Conservation (phyloP, 2,329 filamentous ascomycete genomes). For the Aureobasidium sp. region DNA sequence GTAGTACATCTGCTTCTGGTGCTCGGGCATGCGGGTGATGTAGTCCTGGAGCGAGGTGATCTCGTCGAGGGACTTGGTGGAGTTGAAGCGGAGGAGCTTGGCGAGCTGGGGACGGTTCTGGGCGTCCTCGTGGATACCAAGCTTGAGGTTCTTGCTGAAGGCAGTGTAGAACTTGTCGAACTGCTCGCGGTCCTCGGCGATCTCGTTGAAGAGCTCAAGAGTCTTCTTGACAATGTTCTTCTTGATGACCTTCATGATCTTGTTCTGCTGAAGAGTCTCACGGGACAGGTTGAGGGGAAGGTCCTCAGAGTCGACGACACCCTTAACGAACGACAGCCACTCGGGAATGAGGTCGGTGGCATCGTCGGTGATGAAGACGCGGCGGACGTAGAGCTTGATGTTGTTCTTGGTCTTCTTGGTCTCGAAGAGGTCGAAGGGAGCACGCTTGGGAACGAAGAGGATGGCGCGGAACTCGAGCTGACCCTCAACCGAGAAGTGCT, state of each 20-base stretch:
- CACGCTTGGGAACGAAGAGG: slow-evolving; percentile 98
- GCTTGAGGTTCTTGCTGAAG: slow-evolving; percentile 99
- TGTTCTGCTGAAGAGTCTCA: slow-evolving; percentile 99
- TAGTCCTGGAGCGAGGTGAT: slow-evolving; percentile 93
- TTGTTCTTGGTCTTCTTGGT: slow-evolving; percentile 99
- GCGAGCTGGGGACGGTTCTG: slow-evolving; percentile 90
- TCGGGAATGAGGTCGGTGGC: slow-evolving; percentile 98
- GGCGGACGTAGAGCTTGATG: slow-evolving; percentile 99
- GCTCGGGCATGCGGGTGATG: slow-evolving; percentile 97
- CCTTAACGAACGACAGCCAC: slow-evolving; percentile 99
- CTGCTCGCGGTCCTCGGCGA: slow-evolving; percentile 98
- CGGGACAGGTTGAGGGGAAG: slow-evolving; percentile 98
- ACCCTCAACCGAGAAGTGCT: slow-evolving; percentile 99
- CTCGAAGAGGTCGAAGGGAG: slow-evolving; percentile 99
- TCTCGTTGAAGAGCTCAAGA: slow-evolving; percentile 98
- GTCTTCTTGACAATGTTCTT: slow-evolving; percentile 99
- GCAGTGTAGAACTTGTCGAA: slow-evolving; percentile 99
- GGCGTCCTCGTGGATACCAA: slow-evolving; percentile 98
- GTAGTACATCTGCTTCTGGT: slow-evolving; percentile 99
- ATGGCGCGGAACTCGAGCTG: slow-evolving; percentile 99
- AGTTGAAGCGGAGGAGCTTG: slow-evolving; percentile 98
- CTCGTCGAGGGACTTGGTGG: slow-evolving; percentile 97
- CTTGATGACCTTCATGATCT: slow-evolving; percentile 99
- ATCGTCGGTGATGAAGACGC: slow-evolving; percentile 99
- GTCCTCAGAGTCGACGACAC: slow-evolving; percentile 99